Conservation (phyloP, 2,329 filamentous ascomycete genomes). For the Penicillium brasilianum region DNA sequence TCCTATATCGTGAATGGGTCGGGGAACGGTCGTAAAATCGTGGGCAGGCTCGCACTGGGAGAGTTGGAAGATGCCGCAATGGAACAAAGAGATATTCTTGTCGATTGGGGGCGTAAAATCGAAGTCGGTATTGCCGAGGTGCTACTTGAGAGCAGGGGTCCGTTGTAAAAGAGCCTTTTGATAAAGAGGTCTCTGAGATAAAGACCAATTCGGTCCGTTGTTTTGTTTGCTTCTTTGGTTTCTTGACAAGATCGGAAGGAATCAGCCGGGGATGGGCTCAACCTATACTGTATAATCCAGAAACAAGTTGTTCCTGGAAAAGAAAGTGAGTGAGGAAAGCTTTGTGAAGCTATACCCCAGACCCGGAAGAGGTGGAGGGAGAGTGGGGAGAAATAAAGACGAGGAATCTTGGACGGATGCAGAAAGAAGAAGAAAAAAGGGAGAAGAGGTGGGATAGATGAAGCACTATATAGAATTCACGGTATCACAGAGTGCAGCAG, state of each 20-base stretch:
- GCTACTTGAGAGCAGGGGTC: slow-evolving; percentile 23
- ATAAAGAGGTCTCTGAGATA: slow-evolving; percentile 12
- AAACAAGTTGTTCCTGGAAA: slow-evolving; percentile 2
- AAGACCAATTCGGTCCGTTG: slow-evolving; percentile 19
- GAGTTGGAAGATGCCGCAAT: slow-evolving; percentile 3
- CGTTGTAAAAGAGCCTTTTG: slow-evolving; percentile 4
- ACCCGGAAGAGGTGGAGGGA: slow-evolving; percentile 2
- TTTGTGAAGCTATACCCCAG: slow-evolving; percentile 20
- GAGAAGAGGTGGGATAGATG: slow-evolving; percentile 9
- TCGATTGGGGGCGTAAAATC: neutral
- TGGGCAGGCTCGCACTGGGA: slow-evolving; percentile 15
- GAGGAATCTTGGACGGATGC: neutral
- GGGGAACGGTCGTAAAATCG: neutral
- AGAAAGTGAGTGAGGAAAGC: slow-evolving; percentile 12
- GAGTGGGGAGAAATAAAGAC: slow-evolving; percentile 2
- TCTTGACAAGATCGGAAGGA: slow-evolving; percentile 5
- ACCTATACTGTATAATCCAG: neutral
- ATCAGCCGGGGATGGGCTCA: neutral
- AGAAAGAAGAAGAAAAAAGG: slow-evolving; percentile 13
- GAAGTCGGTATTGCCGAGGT: slow-evolving; percentile 6
- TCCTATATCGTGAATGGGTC: slow-evolving; percentile 6
- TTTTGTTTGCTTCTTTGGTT: slow-evolving; percentile 11
- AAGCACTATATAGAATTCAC: slow-evolving; percentile 24
- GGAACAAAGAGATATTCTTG: neutral
- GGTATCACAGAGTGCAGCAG: slow-evolving; percentile 5